Conservation (phyloP, 2,329 filamentous ascomycete genomes). For the Claviceps sp. region DNA sequence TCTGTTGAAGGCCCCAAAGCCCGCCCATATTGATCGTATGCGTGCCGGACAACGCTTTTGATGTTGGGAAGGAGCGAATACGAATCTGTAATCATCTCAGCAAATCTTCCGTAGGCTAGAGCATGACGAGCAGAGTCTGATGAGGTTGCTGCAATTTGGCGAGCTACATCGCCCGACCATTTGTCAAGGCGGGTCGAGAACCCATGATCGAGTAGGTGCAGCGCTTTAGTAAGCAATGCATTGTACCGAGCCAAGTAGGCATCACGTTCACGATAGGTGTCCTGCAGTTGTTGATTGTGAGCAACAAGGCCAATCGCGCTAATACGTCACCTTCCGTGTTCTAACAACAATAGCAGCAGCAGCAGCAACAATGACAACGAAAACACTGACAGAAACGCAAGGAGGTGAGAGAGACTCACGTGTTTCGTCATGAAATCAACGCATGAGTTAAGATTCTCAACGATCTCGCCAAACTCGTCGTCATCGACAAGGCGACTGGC, state of each 20-base stretch:
- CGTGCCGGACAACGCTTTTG: slow-evolving; percentile 35
- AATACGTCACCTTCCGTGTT: not conserved
- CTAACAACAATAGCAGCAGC: not conserved
- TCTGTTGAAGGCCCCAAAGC: slow-evolving; percentile 28
- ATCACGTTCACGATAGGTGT: slow-evolving; percentile 74
- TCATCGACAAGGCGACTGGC: slow-evolving; percentile 76
- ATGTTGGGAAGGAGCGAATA: slow-evolving; percentile 43
- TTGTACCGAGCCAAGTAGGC: slow-evolving; percentile 81
- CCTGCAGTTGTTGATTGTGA: slow-evolving; percentile 27
- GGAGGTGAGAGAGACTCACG: slow-evolving; percentile 32
- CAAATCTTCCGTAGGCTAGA: slow-evolving; percentile 45
- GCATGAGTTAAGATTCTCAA: slow-evolving; percentile 77
- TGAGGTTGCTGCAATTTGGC: slow-evolving; percentile 39
- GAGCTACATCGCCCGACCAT: slow-evolving; percentile 39
- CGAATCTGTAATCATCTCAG: slow-evolving; percentile 43
- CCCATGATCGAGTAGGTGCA: slow-evolving; percentile 47
- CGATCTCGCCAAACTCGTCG: slow-evolving; percentile 75
- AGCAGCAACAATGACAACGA: not conserved
- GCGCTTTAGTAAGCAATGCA: slow-evolving; percentile 56
- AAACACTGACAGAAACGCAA: no score
- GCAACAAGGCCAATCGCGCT: not conserved
- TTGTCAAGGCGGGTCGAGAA: slow-evolving; percentile 39
- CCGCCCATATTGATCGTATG: slow-evolving; percentile 39
- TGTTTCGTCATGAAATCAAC: slow-evolving; percentile 85
- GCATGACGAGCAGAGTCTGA: slow-evolving; percentile 47